Conservation (phyloP, 2,329 filamentous ascomycete species). For the Neurospora sp. region DNA sequence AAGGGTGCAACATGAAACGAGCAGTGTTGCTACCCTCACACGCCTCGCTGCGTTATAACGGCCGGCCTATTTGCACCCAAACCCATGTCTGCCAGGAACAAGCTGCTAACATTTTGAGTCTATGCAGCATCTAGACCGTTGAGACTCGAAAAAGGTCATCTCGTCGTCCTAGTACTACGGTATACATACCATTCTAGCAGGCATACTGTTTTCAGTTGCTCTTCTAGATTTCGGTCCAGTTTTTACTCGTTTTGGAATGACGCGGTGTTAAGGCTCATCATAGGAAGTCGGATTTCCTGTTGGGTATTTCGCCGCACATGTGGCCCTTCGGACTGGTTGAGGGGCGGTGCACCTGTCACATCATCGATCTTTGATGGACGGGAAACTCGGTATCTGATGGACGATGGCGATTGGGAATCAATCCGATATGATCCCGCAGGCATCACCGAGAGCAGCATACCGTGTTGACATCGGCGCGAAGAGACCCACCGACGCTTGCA, state of each 20-base stretch:
- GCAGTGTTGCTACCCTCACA: background rate
- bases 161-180: background rate
- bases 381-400: background rate
- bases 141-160: background rate
- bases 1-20: background rate
- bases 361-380: background rate
- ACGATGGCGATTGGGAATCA: background rate
- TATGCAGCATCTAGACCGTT: background rate
- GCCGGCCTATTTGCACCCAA: background rate
- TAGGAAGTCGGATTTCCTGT: background rate
- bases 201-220: background rate
- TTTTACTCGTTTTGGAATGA: background rate
- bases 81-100: background rate
- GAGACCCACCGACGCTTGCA: background rate
- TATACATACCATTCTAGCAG: background rate
- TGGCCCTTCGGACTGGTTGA: background rate
- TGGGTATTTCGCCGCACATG: background rate
- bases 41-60: background rate
- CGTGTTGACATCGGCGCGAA: background rate
- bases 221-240: background rate
- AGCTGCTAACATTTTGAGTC: background rate
- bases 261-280: background rate
- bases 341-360: background rate
- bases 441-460: background rate
- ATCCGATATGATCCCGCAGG: background rate